These are phyloP conservation scores for Diaporthe batatas DNA, from an alignment of 2,329 filamentous ascomycete species.

Conservation along the genomic window DNA sequence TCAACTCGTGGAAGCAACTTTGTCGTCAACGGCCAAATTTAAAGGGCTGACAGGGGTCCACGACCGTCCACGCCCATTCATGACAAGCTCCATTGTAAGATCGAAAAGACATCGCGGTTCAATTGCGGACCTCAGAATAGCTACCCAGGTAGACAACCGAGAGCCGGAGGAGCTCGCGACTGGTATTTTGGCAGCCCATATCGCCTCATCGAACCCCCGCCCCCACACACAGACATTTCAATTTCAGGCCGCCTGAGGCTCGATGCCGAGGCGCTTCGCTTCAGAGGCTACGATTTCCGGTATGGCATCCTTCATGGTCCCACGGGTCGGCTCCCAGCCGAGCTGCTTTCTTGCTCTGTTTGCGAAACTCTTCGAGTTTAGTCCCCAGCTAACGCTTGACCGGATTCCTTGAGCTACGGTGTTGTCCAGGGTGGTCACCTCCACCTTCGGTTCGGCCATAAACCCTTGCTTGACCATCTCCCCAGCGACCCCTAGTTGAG, in stretches of 20 bases:
- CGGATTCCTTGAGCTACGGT: constrained; percentile 47
- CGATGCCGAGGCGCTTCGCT: constrained; percentile 54
- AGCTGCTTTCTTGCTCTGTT: constrained; percentile 60
- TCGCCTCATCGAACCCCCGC: neutral
- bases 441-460: constrained; percentile 52
- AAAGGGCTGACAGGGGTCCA: neutral
- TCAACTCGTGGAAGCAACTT: constrained; percentile 8
- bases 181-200: neutral
- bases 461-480: constrained; percentile 67
- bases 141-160: neutral
- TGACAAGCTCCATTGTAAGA: constrained; percentile 32
- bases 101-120: constrained; percentile 27
- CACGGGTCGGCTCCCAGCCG: constrained; percentile 58
- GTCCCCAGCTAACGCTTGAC: constrained; percentile 51
- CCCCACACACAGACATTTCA: no score
- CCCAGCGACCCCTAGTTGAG: constrained; percentile 60
- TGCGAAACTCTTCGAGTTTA: constrained; percentile 60
- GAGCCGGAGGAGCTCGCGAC: neutral
- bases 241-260: constrained; percentile 45
- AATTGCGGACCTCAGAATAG: constrained; percentile 28
- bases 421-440: constrained; percentile 49
- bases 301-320: constrained; percentile 55
- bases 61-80: neutral
- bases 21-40: neutral
- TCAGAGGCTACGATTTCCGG: constrained; percentile 54